phyloP scores from a whole-genome alignment of 2,329 filamentous ascomycete species.

The Ambrosiella cleistominuta region DNA sequence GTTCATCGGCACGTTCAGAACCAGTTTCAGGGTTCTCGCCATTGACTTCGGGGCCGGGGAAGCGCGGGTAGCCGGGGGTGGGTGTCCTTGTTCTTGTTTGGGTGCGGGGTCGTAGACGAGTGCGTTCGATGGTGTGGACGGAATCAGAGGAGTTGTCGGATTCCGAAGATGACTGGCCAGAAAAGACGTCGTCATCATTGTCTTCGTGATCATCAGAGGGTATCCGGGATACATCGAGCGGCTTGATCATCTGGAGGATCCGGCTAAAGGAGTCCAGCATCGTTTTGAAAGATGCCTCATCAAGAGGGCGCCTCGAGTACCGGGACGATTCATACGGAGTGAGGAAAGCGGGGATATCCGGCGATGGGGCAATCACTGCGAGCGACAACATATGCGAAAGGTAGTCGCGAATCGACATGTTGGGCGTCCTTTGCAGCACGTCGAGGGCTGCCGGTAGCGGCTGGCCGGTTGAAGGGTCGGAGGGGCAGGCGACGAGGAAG shows the following conservation, averaged over 20 bases:
- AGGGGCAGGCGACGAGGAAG: slow-evolving; percentile 52
- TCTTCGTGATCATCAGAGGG: not conserved
- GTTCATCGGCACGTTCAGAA: not conserved
- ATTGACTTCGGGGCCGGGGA: not conserved
- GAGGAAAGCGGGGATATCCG: slow-evolving; percentile 40
- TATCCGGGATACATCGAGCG: slow-evolving; percentile 29
- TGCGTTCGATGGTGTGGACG: too few relatives aligned
- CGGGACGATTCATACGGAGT: slow-evolving; percentile 65
- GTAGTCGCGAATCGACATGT: slow-evolving; percentile 67
- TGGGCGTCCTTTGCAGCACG: slow-evolving; percentile 50
- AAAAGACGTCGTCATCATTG: too few relatives aligned
- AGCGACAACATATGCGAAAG: slow-evolving; percentile 51
- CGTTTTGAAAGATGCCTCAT: slow-evolving; percentile 52
- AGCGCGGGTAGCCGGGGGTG: not conserved
- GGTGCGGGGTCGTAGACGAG: too few relatives aligned
- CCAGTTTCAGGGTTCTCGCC: not conserved
- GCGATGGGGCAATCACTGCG: slow-evolving; percentile 32
- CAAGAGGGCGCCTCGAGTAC: slow-evolving; percentile 55
- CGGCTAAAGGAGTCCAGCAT: slow-evolving; percentile 77
- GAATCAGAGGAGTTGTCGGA: too few relatives aligned
- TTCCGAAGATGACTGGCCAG: too few relatives aligned
- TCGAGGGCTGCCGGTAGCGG: slow-evolving; percentile 47
- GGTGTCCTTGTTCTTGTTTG: too few relatives aligned
- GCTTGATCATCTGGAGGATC: slow-evolving; percentile 57
- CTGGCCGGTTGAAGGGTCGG: slow-evolving; percentile 29